A percentile compares a stretch with the other conserved stretches of the same genome.
phyloP scores from a whole-genome alignment of 768 basidiomycete species.

The Hygrophorus pudorinus region DNA sequence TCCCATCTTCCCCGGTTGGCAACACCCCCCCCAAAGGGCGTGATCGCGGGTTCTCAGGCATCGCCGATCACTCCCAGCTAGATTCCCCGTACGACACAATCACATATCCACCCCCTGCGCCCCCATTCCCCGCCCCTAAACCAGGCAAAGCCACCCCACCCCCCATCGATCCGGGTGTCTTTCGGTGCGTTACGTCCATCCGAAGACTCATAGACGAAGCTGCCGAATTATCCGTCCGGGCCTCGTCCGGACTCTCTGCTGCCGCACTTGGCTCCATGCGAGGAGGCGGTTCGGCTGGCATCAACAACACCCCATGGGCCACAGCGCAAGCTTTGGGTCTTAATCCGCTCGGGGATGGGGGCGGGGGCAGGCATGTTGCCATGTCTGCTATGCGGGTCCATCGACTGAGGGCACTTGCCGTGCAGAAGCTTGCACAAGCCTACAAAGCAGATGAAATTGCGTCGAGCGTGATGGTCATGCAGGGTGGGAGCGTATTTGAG shows the following conservation, averaged over 20 bases:
- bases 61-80: constrained; percentile 35
- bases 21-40: constrained; percentile 22
- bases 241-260: constrained; percentile 74
- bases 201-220: constrained; percentile 84
- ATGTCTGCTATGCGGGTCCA: constrained; percentile 86
- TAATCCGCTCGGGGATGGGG: constrained; percentile 41
- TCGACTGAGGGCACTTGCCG: constrained; percentile 68
- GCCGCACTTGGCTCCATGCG: constrained; percentile 60
- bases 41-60: constrained; percentile 35
- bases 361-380: constrained; percentile 59
- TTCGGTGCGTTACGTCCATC: constrained; percentile 64
- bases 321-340: constrained; percentile 55
- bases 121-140: constrained; percentile 42
- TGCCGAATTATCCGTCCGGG: constrained; percentile 79
- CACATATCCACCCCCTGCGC: constrained; percentile 29
- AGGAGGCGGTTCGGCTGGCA: constrained; percentile 21
- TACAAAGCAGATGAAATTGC: constrained; percentile 87
- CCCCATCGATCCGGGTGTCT: constrained; percentile 84
- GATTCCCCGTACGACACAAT: constrained; percentile 30
- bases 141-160: constrained; percentile 69
- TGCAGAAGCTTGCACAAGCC: constrained; percentile 79
- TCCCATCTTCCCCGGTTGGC: constrained; percentile 19
- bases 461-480: constrained; percentile 92
- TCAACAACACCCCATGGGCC: constrained; percentile 47
- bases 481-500: constrained; percentile 86